Evolutionary conservation across 257 asterid species (phyloP).

Genomic region (Salvia miltiorrhiza): DNA sequence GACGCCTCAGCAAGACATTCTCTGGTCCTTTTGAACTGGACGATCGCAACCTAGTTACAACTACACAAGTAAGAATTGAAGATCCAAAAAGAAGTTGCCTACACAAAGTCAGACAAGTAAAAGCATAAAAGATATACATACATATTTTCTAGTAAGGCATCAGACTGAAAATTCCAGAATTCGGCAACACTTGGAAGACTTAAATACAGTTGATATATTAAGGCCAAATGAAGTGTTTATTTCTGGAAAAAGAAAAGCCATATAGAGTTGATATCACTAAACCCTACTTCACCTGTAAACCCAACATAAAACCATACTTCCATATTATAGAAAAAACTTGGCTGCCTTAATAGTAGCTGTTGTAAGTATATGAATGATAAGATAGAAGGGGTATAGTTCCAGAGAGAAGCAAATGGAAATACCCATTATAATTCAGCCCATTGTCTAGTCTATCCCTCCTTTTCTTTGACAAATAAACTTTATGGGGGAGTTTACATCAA

Average conservation of each 20-base stretch:
- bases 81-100: not conserved
- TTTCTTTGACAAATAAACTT: too few species aligned
- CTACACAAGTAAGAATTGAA: conserved; percentile 5
- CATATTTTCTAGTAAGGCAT: not conserved
- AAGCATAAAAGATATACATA: not conserved
- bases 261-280: not conserved
- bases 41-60: conserved; percentile 33
- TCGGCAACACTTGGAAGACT: too few species aligned
- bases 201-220: too few species aligned
- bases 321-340: not conserved
- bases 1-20: conserved; percentile 74
- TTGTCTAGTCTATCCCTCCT: not conserved
- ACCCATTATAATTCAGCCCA: not conserved
- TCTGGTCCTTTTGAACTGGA: conserved; percentile 53
- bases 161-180: too few species aligned
- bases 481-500: too few species aligned
- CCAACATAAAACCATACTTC: conserved; percentile 4
- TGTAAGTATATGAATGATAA: not conserved
- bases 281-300: not conserved
- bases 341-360: too few species aligned
- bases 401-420: not conserved
- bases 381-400: not conserved
- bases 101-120: not conserved
- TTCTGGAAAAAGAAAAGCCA: not conserved
- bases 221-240: not conserved